A percentile compares a stretch with the other conserved stretches of the same genome.
Evolutionary conservation across 2,329 filamentous ascomycete genomes (phyloP).

Genomic region (Scedosporium boydii): DNA sequence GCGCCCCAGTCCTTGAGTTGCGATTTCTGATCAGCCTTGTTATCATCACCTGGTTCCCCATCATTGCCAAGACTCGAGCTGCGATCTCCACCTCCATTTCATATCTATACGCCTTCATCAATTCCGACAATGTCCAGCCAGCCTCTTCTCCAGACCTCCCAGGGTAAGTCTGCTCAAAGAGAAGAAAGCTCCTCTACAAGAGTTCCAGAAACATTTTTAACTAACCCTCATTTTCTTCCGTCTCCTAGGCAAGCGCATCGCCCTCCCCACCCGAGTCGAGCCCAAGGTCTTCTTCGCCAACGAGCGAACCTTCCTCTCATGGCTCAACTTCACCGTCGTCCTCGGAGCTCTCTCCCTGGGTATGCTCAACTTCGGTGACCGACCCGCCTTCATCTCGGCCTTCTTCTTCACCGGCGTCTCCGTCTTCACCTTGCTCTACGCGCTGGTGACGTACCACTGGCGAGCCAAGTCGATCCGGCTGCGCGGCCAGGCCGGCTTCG

Average conservation of each 20-base stretch:
- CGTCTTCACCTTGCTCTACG: conserved; percentile 93
- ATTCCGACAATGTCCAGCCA: conserved; percentile 73
- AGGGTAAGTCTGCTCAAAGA: conserved; percentile 48
- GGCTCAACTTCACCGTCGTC: conserved; percentile 99
- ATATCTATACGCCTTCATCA: neutral
- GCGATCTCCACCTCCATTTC: neutral
- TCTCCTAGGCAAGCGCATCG: conserved; percentile 82
- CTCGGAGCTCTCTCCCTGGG: conserved; percentile 93
- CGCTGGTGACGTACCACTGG: conserved; percentile 94
- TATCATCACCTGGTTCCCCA: neutral
- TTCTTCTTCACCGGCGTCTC: conserved; percentile 90
- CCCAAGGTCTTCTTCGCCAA: conserved; percentile 99
- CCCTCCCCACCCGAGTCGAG: conserved; percentile 93
- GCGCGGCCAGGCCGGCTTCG: conserved; percentile 89
- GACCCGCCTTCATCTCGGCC: conserved; percentile 85
- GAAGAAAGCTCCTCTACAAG: neutral
- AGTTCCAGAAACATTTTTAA: conserved; percentile 1
- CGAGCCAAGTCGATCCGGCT: conserved; percentile 84
- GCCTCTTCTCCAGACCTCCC: conserved; percentile 88
- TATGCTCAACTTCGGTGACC: conserved; percentile 96
- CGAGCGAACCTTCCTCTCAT: conserved; percentile 97
- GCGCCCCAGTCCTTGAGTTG: neutral
- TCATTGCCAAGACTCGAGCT: neutral
- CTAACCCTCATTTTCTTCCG: neutral
- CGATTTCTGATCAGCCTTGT: neutral